Evolutionary conservation across 805 yeast genomes (phyloP).

Genomic region (Starmerella geochares): DNA sequence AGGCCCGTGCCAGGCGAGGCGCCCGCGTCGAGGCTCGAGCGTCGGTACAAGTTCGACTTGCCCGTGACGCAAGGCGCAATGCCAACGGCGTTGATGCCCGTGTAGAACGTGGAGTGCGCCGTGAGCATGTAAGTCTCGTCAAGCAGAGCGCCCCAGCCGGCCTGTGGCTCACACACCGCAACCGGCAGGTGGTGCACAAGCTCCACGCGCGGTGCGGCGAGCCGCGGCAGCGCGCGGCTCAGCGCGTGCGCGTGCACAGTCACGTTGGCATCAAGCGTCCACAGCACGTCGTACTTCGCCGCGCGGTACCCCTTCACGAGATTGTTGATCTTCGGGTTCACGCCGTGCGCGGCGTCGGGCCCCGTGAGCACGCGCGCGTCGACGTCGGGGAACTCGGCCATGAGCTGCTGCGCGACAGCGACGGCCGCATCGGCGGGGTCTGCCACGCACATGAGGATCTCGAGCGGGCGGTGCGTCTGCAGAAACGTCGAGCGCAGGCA

Average conservation of each 20-base stretch:
- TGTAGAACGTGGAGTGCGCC: slow-evolving; percentile 77
- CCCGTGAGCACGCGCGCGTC: slow-evolving; percentile 53
- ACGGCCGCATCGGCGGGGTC: slow-evolving; percentile 53
- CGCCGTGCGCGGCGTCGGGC: slow-evolving; percentile 44
- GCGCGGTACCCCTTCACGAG: slow-evolving; percentile 64
- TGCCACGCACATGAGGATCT: slow-evolving; percentile 69
- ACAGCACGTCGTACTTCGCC: slow-evolving; percentile 62
- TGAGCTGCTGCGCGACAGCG: slow-evolving; percentile 42
- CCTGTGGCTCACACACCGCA: slow-evolving; percentile 18
- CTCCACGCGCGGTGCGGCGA: slow-evolving; percentile 40
- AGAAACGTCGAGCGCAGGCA: slow-evolving; percentile 59
- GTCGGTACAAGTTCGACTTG: slow-evolving; percentile 67
- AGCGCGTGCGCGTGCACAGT: slow-evolving; percentile 62
- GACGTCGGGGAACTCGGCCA: slow-evolving; percentile 44
- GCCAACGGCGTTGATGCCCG: slow-evolving; percentile 59
- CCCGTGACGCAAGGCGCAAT: slow-evolving; percentile 89
- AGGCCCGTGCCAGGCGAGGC: slow-evolving; percentile 37
- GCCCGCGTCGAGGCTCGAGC: slow-evolving; percentile 42
- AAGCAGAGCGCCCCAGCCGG: slow-evolving; percentile 50
- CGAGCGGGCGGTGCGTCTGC: slow-evolving; percentile 59
- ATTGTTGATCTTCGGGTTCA: slow-evolving; percentile 83
- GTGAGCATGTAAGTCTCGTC: slow-evolving; percentile 81
- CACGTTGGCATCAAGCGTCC: slow-evolving; percentile 82
- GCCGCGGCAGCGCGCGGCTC: slow-evolving; percentile 45
- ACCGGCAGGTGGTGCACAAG: slow-evolving; percentile 73